phyloP scores from a whole-genome alignment of 805 yeast genomes.

The Pichia rugopelliculosa region DNA sequence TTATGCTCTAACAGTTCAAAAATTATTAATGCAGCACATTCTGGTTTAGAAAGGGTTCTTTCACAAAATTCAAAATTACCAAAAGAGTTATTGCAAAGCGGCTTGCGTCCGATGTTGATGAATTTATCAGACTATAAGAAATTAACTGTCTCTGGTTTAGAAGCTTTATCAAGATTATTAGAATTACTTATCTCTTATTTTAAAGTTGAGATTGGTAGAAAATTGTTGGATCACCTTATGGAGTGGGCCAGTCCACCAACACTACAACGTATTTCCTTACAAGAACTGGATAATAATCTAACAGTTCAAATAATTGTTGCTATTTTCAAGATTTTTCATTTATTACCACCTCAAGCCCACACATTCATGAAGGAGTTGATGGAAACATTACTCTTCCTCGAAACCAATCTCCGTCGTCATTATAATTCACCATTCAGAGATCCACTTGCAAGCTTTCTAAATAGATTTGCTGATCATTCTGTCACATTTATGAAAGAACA shows the following conservation, averaged over 20 bases:
- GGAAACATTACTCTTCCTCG: slow-evolving; percentile 67
- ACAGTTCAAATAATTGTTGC: slow-evolving; percentile 85
- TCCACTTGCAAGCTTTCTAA: slow-evolving; percentile 83
- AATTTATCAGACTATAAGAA: slow-evolving; percentile 90
- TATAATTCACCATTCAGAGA: slow-evolving; percentile 82
- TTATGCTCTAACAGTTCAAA: slow-evolving; percentile 77
- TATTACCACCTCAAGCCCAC: slow-evolving; percentile 86
- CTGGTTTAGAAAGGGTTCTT: slow-evolving; percentile 75
- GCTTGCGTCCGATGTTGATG: slow-evolving; percentile 91
- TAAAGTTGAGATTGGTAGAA: slow-evolving; percentile 94
- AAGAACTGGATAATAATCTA: slow-evolving; percentile 71
- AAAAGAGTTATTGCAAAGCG: slow-evolving; percentile 89
- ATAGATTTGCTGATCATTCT: slow-evolving; percentile 73
- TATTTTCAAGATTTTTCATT: slow-evolving; percentile 82
- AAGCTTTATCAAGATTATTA: slow-evolving; percentile 79
- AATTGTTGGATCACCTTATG: slow-evolving; percentile 83
- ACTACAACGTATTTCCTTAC: slow-evolving; percentile 67
- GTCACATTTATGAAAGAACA: slow-evolving; percentile 61
- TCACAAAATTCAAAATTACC: slow-evolving; percentile 86
- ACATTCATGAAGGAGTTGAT: slow-evolving; percentile 86
- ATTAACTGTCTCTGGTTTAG: slow-evolving; percentile 80
- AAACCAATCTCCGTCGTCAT: slow-evolving; percentile 75
- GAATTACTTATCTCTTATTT: slow-evolving; percentile 87
- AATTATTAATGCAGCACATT: slow-evolving; percentile 89
- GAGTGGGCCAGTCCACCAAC: slow-evolving; percentile 91